phyloP scores from a whole-genome alignment of 148 eudicot genomes.

The Oxyria digyna region DNA sequence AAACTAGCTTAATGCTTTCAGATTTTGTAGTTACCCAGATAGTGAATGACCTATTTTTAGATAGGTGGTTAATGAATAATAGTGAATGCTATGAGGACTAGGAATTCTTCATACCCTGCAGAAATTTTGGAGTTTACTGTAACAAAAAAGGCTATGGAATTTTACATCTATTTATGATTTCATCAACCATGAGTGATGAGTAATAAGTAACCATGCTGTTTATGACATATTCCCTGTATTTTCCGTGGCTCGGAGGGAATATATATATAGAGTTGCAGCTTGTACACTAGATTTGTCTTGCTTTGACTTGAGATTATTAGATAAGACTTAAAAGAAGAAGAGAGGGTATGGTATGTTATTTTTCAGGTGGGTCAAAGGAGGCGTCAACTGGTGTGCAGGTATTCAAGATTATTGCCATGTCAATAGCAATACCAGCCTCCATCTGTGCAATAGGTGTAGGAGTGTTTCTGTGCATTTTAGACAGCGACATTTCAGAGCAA shows the following conservation, averaged over 20 bases:
- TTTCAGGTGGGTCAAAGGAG: slow-evolving; percentile 11
- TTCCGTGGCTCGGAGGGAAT: neutral
- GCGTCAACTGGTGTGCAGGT: slow-evolving; percentile 15
- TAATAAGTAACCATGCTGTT: too few relatives aligned
- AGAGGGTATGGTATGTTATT: too few relatives aligned
- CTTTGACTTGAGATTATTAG: neutral
- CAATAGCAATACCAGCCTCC: slow-evolving; percentile 45
- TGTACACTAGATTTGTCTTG: neutral
- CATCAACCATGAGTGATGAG: neutral
- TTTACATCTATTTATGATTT: neutral
- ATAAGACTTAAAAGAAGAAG: too few relatives aligned
- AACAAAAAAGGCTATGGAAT: neutral
- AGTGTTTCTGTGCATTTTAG: slow-evolving; percentile 21
- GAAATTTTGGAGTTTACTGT: neutral
- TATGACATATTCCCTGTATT: neutral
- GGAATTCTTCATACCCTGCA: neutral
- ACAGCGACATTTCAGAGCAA: slow-evolving; percentile 14
- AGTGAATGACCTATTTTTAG: neutral
- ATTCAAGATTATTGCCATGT: slow-evolving; percentile 39
- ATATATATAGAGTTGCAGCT: too few relatives aligned
- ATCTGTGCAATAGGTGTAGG: slow-evolving; percentile 24
- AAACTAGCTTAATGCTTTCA: neutral
- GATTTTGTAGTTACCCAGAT: neutral
- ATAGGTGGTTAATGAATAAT: too few relatives aligned
- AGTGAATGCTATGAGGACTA: too few relatives aligned